Conservation (phyloP, 1,284 basidiomycete species). For the Cutaneotrichosporon cyanovorans region DNA sequence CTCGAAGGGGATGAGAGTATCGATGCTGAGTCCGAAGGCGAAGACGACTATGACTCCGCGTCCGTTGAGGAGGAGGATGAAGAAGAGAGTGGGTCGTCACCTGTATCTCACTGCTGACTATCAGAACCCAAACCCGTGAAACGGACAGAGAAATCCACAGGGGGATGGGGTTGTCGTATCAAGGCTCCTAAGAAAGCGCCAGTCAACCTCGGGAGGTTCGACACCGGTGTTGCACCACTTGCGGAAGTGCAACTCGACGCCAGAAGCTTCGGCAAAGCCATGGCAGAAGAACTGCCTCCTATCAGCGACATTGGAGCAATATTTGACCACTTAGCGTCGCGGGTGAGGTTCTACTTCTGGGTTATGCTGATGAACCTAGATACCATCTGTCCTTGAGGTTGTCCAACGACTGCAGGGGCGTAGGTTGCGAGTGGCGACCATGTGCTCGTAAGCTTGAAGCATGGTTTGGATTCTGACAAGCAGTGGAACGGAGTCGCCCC, state of each 20-base stretch:
- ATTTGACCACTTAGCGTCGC: conserved; percentile 63
- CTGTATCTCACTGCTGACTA: neutral
- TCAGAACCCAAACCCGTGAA: neutral
- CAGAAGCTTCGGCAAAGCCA: conserved; percentile 22
- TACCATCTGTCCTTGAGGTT: conserved; percentile 23
- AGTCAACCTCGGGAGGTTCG: conserved; percentile 23
- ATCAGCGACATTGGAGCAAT: conserved; percentile 74
- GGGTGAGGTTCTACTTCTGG: conserved; percentile 17
- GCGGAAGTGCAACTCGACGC: conserved; percentile 10
- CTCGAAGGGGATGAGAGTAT: conserved; percentile 13
- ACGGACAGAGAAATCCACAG: conserved; percentile 21
- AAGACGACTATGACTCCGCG: conserved; percentile 25
- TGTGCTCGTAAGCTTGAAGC: conserved; percentile 58
- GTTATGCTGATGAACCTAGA: conserved; percentile 6
- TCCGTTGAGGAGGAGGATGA: conserved; percentile 16
- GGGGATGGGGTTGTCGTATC: conserved; percentile 24
- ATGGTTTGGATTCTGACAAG: neutral
- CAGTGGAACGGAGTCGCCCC: conserved; percentile 88
- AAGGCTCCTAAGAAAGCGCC: conserved; percentile 25
- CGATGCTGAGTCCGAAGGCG: conserved; percentile 12
- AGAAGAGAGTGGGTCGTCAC: neutral
- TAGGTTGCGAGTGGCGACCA: conserved; percentile 85
- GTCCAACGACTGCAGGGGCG: conserved; percentile 60
- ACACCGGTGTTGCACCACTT: conserved; percentile 27
- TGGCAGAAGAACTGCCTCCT: conserved; percentile 55